Conservation (phyloP, 2,329 filamentous ascomycete genomes). For the Orbilia brochopaga region DNA sequence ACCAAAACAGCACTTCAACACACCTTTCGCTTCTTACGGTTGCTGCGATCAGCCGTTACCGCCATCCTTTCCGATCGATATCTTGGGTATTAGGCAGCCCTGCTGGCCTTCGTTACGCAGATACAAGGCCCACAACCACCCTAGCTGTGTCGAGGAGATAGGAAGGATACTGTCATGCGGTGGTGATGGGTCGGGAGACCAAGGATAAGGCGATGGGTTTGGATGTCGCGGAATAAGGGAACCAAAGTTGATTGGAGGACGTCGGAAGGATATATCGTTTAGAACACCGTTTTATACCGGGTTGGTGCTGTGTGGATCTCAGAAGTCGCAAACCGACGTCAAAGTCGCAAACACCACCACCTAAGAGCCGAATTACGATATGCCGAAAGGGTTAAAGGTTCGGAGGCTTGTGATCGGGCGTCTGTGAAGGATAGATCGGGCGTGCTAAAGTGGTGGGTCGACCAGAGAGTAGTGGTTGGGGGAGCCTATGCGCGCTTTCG, state of each 20-base stretch:
- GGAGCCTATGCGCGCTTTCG: conserved; percentile 2
- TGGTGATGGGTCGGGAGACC: background rate
- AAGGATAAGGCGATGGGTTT: conserved; percentile 3
- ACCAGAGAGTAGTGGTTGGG: background rate
- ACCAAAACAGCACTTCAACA: conserved; percentile 8
- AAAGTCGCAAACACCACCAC: conserved; percentile 10
- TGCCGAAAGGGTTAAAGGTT: background rate
- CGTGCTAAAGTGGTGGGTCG: background rate
- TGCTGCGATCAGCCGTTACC: conserved; percentile 24
- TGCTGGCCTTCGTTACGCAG: background rate
- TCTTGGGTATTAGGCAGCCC: conserved; percentile 2
- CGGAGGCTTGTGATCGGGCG: conserved; percentile 4
- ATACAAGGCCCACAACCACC: conserved; percentile 36
- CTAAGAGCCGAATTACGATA: background rate
- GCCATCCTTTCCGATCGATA: conserved; percentile 23
- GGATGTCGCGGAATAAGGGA: background rate
- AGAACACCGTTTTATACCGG: background rate
- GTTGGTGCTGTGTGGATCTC: background rate
- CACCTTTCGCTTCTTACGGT: conserved; percentile 48
- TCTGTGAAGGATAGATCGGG: background rate
- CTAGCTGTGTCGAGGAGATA: conserved; percentile 29
- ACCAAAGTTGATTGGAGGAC: background rate
- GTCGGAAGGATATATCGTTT: background rate
- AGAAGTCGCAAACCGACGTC: conserved; percentile 5
- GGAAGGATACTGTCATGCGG: conserved; percentile 37